These are phyloP conservation scores for Ceratocystis colombiana DNA, from an alignment of 2,329 filamentous ascomycete species.

Conservation along the genomic window DNA sequence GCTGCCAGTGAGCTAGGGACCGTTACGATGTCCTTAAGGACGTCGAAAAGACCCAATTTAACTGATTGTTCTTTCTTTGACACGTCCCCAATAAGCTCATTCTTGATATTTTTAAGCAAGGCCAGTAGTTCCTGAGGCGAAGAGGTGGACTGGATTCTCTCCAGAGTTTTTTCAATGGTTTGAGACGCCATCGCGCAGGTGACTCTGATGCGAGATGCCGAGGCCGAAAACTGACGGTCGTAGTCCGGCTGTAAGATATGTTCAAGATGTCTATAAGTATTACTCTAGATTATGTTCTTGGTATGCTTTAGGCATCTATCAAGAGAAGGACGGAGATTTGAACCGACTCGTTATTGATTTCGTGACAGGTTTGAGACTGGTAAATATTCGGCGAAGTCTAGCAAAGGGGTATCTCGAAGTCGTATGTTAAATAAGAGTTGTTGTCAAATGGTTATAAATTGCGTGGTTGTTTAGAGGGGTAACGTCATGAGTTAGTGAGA, in stretches of 20 bases:
- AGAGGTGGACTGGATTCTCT: constrained; percentile 47
- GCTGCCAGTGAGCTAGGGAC: background rate
- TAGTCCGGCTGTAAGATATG: background rate
- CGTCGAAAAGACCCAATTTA: constrained; percentile 55
- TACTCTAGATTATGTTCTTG: no score
- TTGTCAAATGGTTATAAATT: background rate
- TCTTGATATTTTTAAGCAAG: constrained; percentile 67
- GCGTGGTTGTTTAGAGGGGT: background rate
- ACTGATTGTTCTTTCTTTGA: constrained; percentile 78
- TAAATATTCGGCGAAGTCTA: background rate
- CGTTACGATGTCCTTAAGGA: constrained; percentile 31
- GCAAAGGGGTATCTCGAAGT: background rate
- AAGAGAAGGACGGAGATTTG: background rate
- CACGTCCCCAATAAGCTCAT: constrained; percentile 78
- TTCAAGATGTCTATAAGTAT: no score
- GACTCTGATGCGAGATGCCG: background rate
- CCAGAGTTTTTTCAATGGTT: constrained; percentile 44
- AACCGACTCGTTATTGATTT: background rate
- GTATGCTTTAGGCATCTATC: no score
- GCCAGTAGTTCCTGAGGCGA: constrained; percentile 44
- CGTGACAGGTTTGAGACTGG: background rate
- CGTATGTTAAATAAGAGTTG: background rate
- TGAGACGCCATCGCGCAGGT: constrained; percentile 43
- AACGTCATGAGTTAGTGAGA: background rate
- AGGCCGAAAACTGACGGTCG: background rate